Evolutionary conservation across 768 basidiomycete species (phyloP), one percentile per base, ranked within the genome.

Genomic region (Amanita molliuscula): DNA sequence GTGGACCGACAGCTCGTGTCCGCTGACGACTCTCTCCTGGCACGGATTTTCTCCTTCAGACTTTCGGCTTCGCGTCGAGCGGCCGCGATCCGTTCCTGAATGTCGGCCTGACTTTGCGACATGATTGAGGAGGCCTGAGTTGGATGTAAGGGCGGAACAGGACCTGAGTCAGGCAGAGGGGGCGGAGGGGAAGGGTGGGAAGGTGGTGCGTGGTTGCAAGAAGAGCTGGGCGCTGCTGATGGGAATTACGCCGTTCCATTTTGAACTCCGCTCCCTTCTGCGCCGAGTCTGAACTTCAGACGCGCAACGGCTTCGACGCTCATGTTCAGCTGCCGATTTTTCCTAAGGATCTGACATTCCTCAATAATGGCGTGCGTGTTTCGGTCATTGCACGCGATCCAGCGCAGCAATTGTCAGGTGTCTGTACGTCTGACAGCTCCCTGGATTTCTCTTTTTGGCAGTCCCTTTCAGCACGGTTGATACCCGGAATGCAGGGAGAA

Each of bases 1-100:
- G 83, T 93, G 70, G 63, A 34, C 48, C 33, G n/a, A 99, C 95
- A 72, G 62, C 89, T 95, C 15, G 95, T 96, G 69, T 99, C 95
- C n/a, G 90, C 93, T 44, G 93, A 90, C 53, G 93, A 90, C 67
- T 98, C 96, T 64, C 84, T 86, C 69, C 90, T 95, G 44, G 90
- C 85, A 61, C 94, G 77, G 65, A 99, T 99, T 81, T 94, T 95
- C 78, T 99, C 96, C 73, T 96, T 99, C 71, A 99, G 67, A 62
- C 81, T 86, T 69, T 98, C 95, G 40, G 93, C 93, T 69, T 98
- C 96, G 64, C 96, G 78, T 58, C 95, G 83, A 52, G 96, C 95
- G 47, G 94, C 90, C 38, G 95, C 91, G 66, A 99, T 98, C 60
- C 88, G 74, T 71, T 90, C 88, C 65, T 90, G 88, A 59, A 90